Evolutionary conservation across 306 rosid species (phyloP).

Genomic region (Macrotyloma uniflorum): DNA sequence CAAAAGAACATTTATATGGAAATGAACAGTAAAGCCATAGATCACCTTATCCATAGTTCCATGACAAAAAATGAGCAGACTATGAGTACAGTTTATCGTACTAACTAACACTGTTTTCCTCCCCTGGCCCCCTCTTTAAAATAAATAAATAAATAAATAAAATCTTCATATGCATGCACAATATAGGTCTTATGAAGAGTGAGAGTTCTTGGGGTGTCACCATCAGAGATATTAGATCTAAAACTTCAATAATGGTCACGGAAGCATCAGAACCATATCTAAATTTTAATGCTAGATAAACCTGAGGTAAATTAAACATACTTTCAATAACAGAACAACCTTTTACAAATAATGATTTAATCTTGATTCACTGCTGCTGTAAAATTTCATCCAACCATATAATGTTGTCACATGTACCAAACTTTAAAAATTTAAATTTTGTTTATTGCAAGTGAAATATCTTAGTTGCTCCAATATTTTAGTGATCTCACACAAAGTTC

Average conservation of each 20-base stretch:
- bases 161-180: background rate
- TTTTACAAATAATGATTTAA: background rate
- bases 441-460: background rate
- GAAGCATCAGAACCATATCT: background rate
- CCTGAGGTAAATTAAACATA: background rate
- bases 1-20: constrained; percentile 18
- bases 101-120: background rate
- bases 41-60: constrained; percentile 11
- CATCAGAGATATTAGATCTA: constrained; percentile 3
- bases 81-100: background rate
- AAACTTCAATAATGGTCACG: background rate
- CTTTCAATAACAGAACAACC: background rate
- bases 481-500: background rate
- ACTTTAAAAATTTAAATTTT: background rate
- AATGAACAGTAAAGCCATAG: constrained; percentile 15
- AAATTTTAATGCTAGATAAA: constrained; percentile 5
- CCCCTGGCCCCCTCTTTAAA: background rate
- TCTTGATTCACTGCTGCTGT: background rate
- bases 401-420: background rate
- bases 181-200: background rate
- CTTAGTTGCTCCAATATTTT: background rate
- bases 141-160: background rate
- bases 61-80: constrained; percentile 19
- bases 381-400: background rate
- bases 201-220: background rate